Evolutionary conservation across 2,329 filamentous ascomycete species (phyloP), one percentile per base, ranked within the genome.

Genomic region (Pyricularia grisea): DNA sequence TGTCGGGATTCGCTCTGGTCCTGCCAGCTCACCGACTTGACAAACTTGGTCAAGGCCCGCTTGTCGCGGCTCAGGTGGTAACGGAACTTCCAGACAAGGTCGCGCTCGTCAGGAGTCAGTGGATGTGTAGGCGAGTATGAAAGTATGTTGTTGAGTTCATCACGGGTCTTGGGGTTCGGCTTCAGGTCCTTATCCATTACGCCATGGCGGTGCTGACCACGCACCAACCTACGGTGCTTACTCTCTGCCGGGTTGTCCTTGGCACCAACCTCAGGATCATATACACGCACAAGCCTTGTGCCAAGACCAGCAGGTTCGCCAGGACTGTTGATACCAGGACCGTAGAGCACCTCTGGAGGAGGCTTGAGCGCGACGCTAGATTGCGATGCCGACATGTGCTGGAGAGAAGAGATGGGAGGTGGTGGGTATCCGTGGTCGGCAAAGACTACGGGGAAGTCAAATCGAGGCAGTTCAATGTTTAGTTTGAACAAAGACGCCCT

Each of bases 11-110:
- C 94, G 71, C 88, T 88, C 65, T 87, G 86, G 77, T 97, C 94
- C 67, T 87, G 88, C 94, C 95, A 99, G 73, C 96, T 94, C 58
- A 97, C 68, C 0, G 94, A 97, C 78, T 98, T 99, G 77, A 98
- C 93, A 74, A 99, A 97, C 75, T 99, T 99, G 42, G 94, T 99
- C 70, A 98, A 83, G 2, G 94, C 92, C 74, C 91, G 85, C 79
- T 99, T 99, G 77, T 99, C 94, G 69, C 93, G 87, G 0, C 94
- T 95, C 27, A 99, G 80, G 77, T 97, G 94, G 78, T 98, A 97
- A 70, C 95, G 87, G 81, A 98, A 99, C 74, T 96, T 95, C 96
- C 96, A 99, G 25, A 99, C 88, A 67, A 97, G 84, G 78, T 99
- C 95, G 76, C 97, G 96, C 78, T 99, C 95, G 77, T 97, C 94